Conservation (phyloP, 805 yeast species). For the Candida takata region DNA sequence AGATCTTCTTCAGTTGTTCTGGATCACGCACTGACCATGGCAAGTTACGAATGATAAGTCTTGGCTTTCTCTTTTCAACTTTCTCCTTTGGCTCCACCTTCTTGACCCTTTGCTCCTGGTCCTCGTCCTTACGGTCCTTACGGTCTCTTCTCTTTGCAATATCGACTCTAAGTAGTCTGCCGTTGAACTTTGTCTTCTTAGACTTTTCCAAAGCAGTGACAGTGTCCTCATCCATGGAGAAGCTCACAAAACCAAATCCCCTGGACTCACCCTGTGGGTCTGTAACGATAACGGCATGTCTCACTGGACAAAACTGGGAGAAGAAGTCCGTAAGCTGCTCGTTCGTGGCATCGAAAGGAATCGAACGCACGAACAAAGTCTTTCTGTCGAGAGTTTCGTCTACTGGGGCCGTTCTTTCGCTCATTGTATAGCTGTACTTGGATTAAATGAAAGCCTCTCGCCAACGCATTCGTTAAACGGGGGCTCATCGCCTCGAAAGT, state of each 20-base stretch:
- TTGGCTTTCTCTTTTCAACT: slow-evolving; percentile 74
- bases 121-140: slow-evolving; percentile 19
- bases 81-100: slow-evolving; percentile 23
- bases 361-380: slow-evolving; percentile 79
- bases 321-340: slow-evolving; percentile 80
- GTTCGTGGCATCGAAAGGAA: slow-evolving; percentile 74
- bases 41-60: slow-evolving; percentile 82
- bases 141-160: slow-evolving; percentile 91
- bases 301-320: slow-evolving; percentile 89
- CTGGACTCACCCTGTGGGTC: slow-evolving; percentile 72
- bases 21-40: slow-evolving; percentile 94
- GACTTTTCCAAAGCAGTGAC: slow-evolving; percentile 62
- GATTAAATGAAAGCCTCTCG: too few relatives aligned
- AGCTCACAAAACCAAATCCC: slow-evolving; percentile 95
- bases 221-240: slow-evolving; percentile 80
- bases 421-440: too few relatives aligned
- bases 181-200: slow-evolving; percentile 58
- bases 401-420: slow-evolving; percentile 5
- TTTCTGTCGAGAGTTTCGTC: slow-evolving; percentile 31
- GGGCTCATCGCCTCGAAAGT: slow-evolving; percentile 1
- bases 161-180: slow-evolving; percentile 66
- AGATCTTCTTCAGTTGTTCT: slow-evolving; percentile 58
- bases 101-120: not conserved
- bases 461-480: too few relatives aligned
- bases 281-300: slow-evolving; percentile 86